phyloP scores from a whole-genome alignment of 495 filamentous ascomycete species.

The Hypoxylon cercidicola region DNA sequence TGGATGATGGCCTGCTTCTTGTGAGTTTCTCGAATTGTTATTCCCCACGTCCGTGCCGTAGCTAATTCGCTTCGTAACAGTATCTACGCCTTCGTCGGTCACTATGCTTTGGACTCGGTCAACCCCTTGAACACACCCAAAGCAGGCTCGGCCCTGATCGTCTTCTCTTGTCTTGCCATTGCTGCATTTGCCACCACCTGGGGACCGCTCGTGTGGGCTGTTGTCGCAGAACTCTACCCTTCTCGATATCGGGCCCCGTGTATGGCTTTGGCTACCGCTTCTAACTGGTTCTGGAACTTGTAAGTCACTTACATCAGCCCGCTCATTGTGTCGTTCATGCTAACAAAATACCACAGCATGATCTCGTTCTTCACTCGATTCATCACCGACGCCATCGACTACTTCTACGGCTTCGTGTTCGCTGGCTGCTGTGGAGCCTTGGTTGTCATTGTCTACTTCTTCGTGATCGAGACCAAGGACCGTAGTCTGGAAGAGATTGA shows the following conservation, averaged over 20 bases:
- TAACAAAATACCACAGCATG: constrained; percentile 48
- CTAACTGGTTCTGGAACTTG: constrained; percentile 92
- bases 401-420: constrained; percentile 86
- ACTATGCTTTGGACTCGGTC: constrained; percentile 61
- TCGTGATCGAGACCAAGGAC: constrained; percentile 67
- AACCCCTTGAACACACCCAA: constrained; percentile 62
- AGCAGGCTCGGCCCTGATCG: constrained; percentile 77
- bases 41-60: constrained; percentile 56
- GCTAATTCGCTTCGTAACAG: constrained; percentile 44
- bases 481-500: constrained; percentile 71
- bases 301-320: constrained; percentile 62
- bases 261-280: constrained; percentile 80
- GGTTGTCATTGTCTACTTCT: constrained; percentile 84
- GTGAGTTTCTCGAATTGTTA: constrained; percentile 53
- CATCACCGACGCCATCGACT: constrained; percentile 79
- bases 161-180: constrained; percentile 84
- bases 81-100: constrained; percentile 75
- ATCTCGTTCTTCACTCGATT: constrained; percentile 83
- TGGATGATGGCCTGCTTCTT: constrained; percentile 78
- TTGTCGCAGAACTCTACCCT: constrained; percentile 85
- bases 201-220: constrained; percentile 87
- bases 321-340: constrained; percentile 64
- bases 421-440: constrained; percentile 74
- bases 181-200: constrained; percentile 73
- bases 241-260: constrained; percentile 76